These are phyloP conservation scores for Vigna nakashimae DNA, from an alignment of 306 rosid species.

Conservation along the genomic window DNA sequence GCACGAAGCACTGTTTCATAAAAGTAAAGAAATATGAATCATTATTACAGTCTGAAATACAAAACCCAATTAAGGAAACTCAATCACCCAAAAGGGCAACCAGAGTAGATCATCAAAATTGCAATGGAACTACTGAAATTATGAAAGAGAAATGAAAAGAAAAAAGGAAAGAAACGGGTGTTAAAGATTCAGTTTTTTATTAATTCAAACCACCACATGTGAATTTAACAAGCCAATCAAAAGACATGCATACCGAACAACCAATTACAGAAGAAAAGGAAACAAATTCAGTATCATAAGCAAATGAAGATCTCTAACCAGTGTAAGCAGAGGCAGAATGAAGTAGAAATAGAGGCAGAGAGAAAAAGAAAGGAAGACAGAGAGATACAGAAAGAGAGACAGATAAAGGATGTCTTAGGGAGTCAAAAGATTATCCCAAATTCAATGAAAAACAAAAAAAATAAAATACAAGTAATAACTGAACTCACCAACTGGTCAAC, in stretches of 20 bases:
- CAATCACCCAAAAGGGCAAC: not conserved
- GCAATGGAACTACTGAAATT: not conserved
- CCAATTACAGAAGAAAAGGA: slow-evolving; percentile 5
- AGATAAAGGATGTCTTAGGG: slow-evolving; percentile 4
- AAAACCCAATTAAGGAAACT: not conserved
- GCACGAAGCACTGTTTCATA: slow-evolving; percentile 1
- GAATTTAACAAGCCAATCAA: not conserved
- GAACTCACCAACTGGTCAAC: slow-evolving; percentile 36
- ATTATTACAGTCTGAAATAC: not conserved
- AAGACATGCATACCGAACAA: not conserved
- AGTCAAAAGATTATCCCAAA: not conserved
- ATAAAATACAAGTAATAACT: not conserved
- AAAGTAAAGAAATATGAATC: not conserved
- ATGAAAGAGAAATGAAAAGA: not conserved
- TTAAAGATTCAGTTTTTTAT: not conserved
- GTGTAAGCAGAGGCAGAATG: slow-evolving; percentile 37
- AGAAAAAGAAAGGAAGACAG: not conserved
- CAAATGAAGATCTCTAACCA: slow-evolving; percentile 47
- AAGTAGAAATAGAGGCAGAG: not conserved
- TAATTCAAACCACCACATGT: not conserved
- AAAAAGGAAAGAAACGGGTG: not conserved
- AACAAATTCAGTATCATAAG: not conserved
- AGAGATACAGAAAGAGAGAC: not conserved
- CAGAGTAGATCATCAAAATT: not conserved
- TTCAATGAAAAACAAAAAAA: not conserved